These are phyloP conservation scores for Candida buenavistaensis DNA, from an alignment of 1,139 yeast species.

Conservation along the genomic window DNA sequence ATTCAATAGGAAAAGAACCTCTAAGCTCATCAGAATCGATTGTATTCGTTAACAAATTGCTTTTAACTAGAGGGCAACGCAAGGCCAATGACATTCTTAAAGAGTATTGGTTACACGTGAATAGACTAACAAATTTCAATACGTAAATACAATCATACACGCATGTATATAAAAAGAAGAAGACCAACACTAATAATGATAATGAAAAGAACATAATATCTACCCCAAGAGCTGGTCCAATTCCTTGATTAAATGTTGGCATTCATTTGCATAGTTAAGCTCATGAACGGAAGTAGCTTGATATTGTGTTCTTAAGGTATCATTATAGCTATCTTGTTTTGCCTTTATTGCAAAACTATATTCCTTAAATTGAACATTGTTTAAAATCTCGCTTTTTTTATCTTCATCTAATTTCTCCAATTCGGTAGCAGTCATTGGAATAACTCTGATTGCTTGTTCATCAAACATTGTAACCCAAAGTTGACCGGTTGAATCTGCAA, in stretches of 20 bases:
- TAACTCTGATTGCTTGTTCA: constrained; percentile 69
- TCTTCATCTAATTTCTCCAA: constrained; percentile 48
- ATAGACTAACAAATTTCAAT: constrained; percentile 49
- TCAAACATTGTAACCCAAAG: constrained; percentile 88
- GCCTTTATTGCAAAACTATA: constrained; percentile 77
- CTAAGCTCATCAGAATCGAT: constrained; percentile 18
- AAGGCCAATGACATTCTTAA: constrained; percentile 56
- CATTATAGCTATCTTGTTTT: constrained; percentile 80
- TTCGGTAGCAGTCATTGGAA: constrained; percentile 73
- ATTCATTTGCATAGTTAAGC: constrained; percentile 62
- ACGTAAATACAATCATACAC: constrained; percentile 4
- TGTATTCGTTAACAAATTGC: constrained; percentile 52
- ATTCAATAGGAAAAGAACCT: constrained; percentile 15
- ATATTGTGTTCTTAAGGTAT: constrained; percentile 73
- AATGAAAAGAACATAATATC: no score
- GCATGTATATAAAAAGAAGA: constrained; percentile 4
- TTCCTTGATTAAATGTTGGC: constrained; percentile 54
- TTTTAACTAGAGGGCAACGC: constrained; percentile 66
- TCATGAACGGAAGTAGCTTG: constrained; percentile 57
- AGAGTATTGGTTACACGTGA: constrained; percentile 62
- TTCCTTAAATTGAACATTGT: constrained; percentile 63
- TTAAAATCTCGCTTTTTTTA: constrained; percentile 49
- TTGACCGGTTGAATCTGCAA: constrained; percentile 79
- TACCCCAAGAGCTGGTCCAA: constrained; percentile 43
- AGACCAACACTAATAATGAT: constrained; percentile 3